Percentiles rank a stretch among this genome's conserved stretches.
These are phyloP conservation scores for Escovopsis sp. DNA, from an alignment of 2,329 filamentous ascomycete genomes.

Conservation along the genomic window DNA sequence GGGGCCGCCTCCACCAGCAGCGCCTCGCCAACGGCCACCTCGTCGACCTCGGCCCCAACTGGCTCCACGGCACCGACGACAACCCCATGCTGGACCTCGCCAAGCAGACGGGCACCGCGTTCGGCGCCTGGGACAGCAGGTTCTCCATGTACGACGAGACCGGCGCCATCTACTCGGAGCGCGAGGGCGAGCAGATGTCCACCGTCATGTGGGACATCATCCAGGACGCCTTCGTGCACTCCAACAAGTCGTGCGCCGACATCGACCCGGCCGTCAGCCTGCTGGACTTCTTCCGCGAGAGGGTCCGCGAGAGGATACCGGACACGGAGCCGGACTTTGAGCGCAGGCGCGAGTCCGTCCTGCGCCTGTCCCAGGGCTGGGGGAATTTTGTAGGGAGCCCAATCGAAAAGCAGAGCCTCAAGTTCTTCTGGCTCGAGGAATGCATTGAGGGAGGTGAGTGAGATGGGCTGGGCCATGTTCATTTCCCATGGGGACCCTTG, in stretches of 20 bases:
- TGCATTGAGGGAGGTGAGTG: conserved; percentile 52
- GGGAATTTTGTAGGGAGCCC: conserved; percentile 55
- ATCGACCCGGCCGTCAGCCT: conserved; percentile 34
- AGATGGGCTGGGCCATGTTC: no score
- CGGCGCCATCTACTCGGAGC: conserved; percentile 32
- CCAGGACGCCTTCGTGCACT: conserved; percentile 50
- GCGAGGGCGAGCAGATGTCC: conserved; percentile 31
- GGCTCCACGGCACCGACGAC: conserved; percentile 59
- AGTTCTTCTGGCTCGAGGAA: conserved; percentile 66
- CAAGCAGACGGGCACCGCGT: conserved; percentile 38
- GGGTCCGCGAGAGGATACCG: conserved; percentile 30
- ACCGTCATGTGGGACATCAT: conserved; percentile 53
- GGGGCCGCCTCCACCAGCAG: conserved; percentile 45
- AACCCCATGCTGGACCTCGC: conserved; percentile 58
- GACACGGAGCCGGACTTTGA: conserved; percentile 25
- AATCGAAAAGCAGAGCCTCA: conserved; percentile 49
- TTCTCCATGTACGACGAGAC: conserved; percentile 41
- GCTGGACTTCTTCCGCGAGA: conserved; percentile 35
- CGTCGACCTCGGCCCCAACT: conserved; percentile 57
- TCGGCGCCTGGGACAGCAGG: conserved; percentile 32
- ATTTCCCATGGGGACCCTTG: no score
- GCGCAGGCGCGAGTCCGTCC: conserved; percentile 26
- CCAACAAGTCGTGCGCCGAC: conserved; percentile 37
- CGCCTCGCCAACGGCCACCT: conserved; percentile 30
- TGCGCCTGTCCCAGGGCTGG: conserved; percentile 48